Evolutionary conservation across 225 moss, liverwort and hornwort species (phyloP).

Genomic region (Marchantia paleacea): DNA sequence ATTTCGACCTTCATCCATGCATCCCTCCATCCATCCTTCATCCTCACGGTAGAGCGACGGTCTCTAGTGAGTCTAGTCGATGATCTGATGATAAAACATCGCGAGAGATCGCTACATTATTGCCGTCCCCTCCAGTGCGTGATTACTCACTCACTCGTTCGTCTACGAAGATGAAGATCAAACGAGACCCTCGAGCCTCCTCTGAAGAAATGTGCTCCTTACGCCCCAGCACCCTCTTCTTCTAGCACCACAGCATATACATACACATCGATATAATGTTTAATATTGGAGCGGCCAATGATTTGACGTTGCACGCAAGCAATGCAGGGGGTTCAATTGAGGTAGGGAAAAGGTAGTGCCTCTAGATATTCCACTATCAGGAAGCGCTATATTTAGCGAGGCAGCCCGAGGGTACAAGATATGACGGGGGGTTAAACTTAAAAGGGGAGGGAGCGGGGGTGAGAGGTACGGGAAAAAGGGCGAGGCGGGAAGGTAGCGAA

Average conservation of each 20-base stretch:
- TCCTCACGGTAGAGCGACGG: background rate
- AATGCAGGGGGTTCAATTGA: background rate
- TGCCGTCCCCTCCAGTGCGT: background rate
- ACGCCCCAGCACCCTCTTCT: background rate
- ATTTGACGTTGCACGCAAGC: conserved; percentile 7
- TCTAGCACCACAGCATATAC: background rate
- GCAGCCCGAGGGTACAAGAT: no score
- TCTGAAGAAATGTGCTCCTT: background rate
- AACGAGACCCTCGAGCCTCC: background rate
- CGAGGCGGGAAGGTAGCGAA: background rate
- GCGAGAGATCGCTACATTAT: background rate
- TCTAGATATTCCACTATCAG: no score
- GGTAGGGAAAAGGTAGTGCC: no score
- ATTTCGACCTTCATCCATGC: background rate
- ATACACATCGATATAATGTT: background rate
- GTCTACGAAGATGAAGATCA: no score
- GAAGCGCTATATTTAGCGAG: no score
- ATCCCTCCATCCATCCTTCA: background rate
- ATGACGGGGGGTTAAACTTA: no score
- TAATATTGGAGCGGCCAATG: background rate
- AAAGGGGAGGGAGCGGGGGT: no score
- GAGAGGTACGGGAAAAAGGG: background rate
- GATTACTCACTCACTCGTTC: background rate
- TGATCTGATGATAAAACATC: background rate
- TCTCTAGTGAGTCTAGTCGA: background rate